These are phyloP conservation scores for Quercus mongolica DNA, from an alignment of 306 rosid genomes.

Conservation along the genomic window DNA sequence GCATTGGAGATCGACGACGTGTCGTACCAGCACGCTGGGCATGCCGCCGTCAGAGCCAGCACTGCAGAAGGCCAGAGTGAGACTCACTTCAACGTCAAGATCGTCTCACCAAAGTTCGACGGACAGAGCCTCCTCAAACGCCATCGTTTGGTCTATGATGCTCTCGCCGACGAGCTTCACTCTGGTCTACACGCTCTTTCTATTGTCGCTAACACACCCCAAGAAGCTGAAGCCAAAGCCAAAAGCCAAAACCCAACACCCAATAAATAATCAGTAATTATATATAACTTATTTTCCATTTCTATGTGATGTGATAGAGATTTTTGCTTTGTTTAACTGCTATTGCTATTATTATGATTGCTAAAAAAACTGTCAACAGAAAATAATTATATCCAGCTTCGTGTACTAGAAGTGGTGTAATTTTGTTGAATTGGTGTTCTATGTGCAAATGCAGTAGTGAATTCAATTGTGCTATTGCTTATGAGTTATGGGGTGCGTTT, in stretches of 20 bases:
- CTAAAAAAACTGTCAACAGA: no score
- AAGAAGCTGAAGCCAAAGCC: slow-evolving; percentile 15
- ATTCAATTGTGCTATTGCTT: no score
- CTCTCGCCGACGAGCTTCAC: slow-evolving; percentile 55
- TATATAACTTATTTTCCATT: no score
- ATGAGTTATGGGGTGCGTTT: no score
- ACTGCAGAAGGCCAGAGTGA: slow-evolving; percentile 31
- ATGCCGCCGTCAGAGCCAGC: slow-evolving; percentile 55
- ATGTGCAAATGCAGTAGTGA: no score
- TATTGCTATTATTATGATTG: no score
- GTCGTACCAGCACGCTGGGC: slow-evolving; percentile 83
- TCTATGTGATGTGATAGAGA: no score
- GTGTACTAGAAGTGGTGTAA: no score
- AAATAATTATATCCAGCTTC: no score
- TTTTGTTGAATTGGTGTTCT: no score
- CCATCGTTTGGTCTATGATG: slow-evolving; percentile 60
- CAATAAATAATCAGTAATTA: neutral
- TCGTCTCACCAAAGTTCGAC: slow-evolving; percentile 69
- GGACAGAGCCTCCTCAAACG: slow-evolving; percentile 65
- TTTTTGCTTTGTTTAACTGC: no score
- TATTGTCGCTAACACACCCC: slow-evolving; percentile 56
- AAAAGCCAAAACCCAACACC: no score
- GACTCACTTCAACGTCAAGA: slow-evolving; percentile 76
- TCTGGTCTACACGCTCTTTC: slow-evolving; percentile 65
- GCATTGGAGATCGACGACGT: slow-evolving; percentile 78